phyloP scores from a whole-genome alignment of 495 filamentous ascomycete species.

The Aspergillus sclerotiicarbonarius region DNA sequence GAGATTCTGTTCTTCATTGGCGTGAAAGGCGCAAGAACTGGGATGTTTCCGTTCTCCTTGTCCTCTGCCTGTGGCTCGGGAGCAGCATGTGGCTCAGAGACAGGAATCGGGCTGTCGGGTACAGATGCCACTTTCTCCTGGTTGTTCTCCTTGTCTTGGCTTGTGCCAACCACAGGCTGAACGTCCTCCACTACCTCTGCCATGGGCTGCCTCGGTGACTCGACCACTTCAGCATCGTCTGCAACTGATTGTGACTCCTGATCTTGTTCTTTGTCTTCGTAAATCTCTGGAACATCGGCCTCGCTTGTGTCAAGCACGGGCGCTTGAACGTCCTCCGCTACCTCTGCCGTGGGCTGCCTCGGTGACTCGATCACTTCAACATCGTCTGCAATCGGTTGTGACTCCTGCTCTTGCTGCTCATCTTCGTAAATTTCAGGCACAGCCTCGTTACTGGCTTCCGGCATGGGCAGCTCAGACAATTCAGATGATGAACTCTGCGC shows the following conservation, averaged over 20 bases:
- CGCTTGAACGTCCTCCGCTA: background rate
- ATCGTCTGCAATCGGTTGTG: background rate
- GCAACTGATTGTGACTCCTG: no score
- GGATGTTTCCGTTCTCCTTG: slow-evolving; percentile 32
- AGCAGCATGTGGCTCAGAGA: no score
- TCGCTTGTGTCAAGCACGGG: no score
- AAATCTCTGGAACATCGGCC: no score
- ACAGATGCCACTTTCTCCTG: slow-evolving; percentile 4
- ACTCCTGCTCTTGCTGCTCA: slow-evolving; percentile 15
- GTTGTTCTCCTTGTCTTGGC: no score
- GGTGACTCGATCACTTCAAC: background rate
- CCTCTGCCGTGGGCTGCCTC: background rate
- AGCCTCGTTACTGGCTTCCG: background rate
- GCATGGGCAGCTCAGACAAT: slow-evolving; percentile 8
- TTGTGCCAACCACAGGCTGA: no score
- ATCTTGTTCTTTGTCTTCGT: no score
- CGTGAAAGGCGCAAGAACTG: slow-evolving; percentile 32
- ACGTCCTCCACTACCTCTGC: no score
- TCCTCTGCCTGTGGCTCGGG: slow-evolving; percentile 26
- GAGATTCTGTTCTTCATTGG: slow-evolving; percentile 27
- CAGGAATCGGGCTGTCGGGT: background rate
- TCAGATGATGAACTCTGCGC: slow-evolving; percentile 19
- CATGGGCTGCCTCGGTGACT: no score
- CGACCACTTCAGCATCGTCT: background rate
- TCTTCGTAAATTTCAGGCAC: slow-evolving; percentile 17